Percentiles rank a stretch among this genome's conserved stretches.
phyloP scores from a whole-genome alignment of 495 filamentous ascomycete genomes.

The Collariella sp. region DNA sequence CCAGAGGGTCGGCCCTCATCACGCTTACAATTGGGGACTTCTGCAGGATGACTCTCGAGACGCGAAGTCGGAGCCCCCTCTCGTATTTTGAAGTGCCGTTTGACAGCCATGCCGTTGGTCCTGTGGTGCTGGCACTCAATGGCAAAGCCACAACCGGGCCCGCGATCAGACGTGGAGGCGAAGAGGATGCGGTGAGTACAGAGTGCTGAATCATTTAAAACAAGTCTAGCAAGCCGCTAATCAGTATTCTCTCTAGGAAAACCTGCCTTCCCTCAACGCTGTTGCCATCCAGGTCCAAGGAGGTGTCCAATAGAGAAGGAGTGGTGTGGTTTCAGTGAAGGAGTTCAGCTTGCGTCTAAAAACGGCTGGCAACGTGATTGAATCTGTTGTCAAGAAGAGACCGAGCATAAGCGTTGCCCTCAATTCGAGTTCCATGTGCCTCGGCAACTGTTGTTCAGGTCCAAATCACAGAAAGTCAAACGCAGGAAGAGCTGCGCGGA shows the following conservation, averaged over 20 bases:
- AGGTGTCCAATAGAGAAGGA: no score
- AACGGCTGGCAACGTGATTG: no score
- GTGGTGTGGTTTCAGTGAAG: no score
- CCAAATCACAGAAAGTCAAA: no score
- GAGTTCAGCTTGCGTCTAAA: no score
- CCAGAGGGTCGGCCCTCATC: slow-evolving; percentile 30
- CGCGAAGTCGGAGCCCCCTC: slow-evolving; percentile 24
- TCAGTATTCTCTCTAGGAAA: no score
- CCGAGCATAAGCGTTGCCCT: no score
- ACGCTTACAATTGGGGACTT: slow-evolving; percentile 43
- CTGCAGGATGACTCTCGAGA: slow-evolving; percentile 31
- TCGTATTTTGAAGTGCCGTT: slow-evolving; percentile 51
- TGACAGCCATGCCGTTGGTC: slow-evolving; percentile 35
- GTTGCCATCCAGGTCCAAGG: slow-evolving; percentile 30
- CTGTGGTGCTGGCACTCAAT: slow-evolving; percentile 43
- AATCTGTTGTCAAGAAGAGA: no score
- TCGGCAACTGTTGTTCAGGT: no score
- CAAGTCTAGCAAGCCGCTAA: no score
- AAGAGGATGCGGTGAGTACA: slow-evolving; percentile 41
- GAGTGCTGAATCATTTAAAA: background rate
- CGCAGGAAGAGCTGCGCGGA: no score
- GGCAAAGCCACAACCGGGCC: slow-evolving; percentile 41
- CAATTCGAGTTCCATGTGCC: no score
- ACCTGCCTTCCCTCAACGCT: slow-evolving; percentile 37
- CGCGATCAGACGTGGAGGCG: slow-evolving; percentile 38